Percentiles rank a stretch among this genome's conserved stretches.
Conservation (phyloP, 768 basidiomycete species). For the Filobasidium wieringae region DNA sequence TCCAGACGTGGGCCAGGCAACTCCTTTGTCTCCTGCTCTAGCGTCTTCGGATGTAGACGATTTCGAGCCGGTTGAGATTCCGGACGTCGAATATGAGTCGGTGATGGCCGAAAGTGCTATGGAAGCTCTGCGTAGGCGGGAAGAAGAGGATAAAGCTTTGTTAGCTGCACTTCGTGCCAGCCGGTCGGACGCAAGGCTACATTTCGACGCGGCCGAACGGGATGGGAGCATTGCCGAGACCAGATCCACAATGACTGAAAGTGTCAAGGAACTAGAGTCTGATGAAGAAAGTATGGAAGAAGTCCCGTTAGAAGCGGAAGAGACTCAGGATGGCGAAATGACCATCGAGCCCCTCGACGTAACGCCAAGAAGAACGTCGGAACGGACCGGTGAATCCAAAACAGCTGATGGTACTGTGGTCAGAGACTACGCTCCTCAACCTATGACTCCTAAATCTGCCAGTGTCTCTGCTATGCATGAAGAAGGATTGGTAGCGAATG, state of each 20-base stretch:
- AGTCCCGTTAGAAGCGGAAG: conserved; percentile 25
- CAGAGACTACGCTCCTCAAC: too few species aligned
- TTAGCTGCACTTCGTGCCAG: conserved; percentile 6
- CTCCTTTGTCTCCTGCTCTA: too few species aligned
- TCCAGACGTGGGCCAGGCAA: conserved; percentile 1
- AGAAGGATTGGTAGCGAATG: too few species aligned
- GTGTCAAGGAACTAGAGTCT: not conserved
- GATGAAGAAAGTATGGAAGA: conserved; percentile 21
- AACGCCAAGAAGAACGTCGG: too few species aligned
- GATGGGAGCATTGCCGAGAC: conserved; percentile 3
- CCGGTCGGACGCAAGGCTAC: conserved; percentile 7
- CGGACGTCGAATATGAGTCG: not conserved
- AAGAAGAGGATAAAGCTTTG: conserved; percentile 11
- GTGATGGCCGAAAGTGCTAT: not conserved
- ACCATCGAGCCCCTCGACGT: conserved; percentile 18
- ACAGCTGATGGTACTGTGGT: too few species aligned
- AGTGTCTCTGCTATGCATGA: too few species aligned
- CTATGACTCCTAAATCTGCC: too few species aligned
- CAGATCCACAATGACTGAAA: not conserved
- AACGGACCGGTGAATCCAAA: too few species aligned
- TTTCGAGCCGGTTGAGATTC: conserved; percentile 2
- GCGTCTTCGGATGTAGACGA: conserved; percentile 9
- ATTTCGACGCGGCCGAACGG: conserved; percentile 6
- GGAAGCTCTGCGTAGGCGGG: conserved; percentile 7
- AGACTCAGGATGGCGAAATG: not conserved